Conservation (phyloP, 2,329 filamentous ascomycete genomes). For the Geosmithia morbida region DNA sequence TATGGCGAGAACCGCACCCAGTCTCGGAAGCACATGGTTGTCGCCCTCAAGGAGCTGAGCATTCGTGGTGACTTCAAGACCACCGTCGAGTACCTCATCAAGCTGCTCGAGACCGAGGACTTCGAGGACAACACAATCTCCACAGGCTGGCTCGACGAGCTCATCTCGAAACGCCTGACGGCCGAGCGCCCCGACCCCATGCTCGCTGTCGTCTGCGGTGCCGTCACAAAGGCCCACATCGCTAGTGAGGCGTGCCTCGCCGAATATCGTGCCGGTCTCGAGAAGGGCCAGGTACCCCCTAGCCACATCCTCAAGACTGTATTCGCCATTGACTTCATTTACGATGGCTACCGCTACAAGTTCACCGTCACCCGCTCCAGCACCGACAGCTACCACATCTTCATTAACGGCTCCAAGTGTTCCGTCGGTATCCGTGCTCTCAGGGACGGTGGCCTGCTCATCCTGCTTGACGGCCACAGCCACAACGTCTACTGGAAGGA, state of each 20-base stretch:
- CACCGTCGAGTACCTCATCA: slow-evolving; percentile 97
- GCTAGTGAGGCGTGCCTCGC: slow-evolving; percentile 80
- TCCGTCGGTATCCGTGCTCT: slow-evolving; percentile 84
- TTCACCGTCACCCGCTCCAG: slow-evolving; percentile 93
- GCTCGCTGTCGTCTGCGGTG: slow-evolving; percentile 89
- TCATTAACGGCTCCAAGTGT: slow-evolving; percentile 97
- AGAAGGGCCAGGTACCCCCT: slow-evolving; percentile 93
- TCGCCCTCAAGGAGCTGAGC: slow-evolving; percentile 94
- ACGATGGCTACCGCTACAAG: slow-evolving; percentile 92
- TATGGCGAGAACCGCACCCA: slow-evolving; percentile 96
- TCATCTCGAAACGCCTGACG: slow-evolving; percentile 94
- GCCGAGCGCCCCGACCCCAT: slow-evolving; percentile 90
- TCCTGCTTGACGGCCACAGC: slow-evolving; percentile 80
- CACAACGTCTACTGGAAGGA: slow-evolving; percentile 99
- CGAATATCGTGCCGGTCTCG: slow-evolving; percentile 77
- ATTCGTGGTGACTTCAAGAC: slow-evolving; percentile 99
- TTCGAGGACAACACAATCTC: slow-evolving; percentile 99
- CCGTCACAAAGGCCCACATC: slow-evolving; percentile 86
- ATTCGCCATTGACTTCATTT: slow-evolving; percentile 97
- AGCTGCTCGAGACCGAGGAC: slow-evolving; percentile 92
- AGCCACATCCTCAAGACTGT: slow-evolving; percentile 97
- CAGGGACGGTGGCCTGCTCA: slow-evolving; percentile 82
- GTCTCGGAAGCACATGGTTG: slow-evolving; percentile 97
- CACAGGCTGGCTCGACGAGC: slow-evolving; percentile 95
- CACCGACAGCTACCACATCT: slow-evolving; percentile 87